Evolutionary conservation across 306 rosid genomes (phyloP).

Genomic region (Lathyrus sativus): DNA sequence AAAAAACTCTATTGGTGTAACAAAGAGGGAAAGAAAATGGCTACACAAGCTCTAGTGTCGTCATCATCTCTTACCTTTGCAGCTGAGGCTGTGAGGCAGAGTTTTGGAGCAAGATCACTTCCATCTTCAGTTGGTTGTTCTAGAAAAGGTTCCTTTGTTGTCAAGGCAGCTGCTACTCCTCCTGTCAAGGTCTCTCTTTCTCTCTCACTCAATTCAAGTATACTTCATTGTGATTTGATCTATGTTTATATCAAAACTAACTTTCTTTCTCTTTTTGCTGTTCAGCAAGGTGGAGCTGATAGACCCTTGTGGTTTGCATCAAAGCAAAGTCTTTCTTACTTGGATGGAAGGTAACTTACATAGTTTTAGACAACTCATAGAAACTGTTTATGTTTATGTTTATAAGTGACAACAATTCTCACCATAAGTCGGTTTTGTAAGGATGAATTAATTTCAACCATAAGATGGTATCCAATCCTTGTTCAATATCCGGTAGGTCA

Average conservation of each 20-base stretch:
- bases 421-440: too few species aligned
- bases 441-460: too few species aligned
- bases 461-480: too few species aligned
- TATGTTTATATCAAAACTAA: neutral
- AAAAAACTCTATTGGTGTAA: neutral
- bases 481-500: too few species aligned
- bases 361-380: neutral
- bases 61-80: slow-evolving; percentile 82
- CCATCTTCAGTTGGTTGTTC: slow-evolving; percentile 52
- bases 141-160: slow-evolving; percentile 65
- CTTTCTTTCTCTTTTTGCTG: slow-evolving; percentile 22
- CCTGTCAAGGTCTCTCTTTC: slow-evolving; percentile 73
- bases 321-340: slow-evolving; percentile 91
- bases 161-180: slow-evolving; percentile 74
- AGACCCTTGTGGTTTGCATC: slow-evolving; percentile 97
- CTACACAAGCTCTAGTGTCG: slow-evolving; percentile 81
- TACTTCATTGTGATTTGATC: slow-evolving; percentile 2
- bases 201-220: neutral
- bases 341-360: slow-evolving; percentile 84
- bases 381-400: too few species aligned
- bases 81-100: slow-evolving; percentile 61
- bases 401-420: too few species aligned
- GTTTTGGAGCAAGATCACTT: slow-evolving; percentile 54
- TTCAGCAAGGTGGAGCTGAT: slow-evolving; percentile 84
- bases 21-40: slow-evolving; percentile 46